Percentiles rank a stretch among this genome's conserved stretches.
Conservation (phyloP, 1,139 yeast species). For the Sugiyamaella paludigena region DNA sequence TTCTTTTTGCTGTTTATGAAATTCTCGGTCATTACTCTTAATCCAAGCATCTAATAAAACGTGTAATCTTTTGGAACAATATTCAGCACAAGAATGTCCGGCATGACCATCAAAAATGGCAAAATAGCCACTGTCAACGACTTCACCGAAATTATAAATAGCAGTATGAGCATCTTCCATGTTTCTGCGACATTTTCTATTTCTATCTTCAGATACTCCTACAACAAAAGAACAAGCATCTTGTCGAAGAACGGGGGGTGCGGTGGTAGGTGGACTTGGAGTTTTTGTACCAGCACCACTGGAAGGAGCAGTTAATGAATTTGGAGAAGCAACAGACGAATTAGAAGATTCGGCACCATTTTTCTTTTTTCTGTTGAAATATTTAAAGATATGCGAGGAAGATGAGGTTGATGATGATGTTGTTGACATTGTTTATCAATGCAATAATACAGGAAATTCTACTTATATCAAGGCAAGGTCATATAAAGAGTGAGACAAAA, state of each 20-base stretch:
- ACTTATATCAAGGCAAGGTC: no score
- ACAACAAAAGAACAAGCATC: conserved; percentile 44
- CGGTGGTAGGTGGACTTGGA: background rate
- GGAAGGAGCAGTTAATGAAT: background rate
- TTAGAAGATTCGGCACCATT: conserved; percentile 12
- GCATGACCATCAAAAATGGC: conserved; percentile 98
- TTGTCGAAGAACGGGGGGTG: background rate
- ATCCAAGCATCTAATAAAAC: conserved; percentile 58
- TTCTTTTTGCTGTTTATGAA: conserved; percentile 22
- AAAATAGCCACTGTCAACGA: conserved; percentile 92
- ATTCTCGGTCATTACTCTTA: conserved; percentile 27
- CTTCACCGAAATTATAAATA: conserved; percentile 86
- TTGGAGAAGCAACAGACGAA: background rate
- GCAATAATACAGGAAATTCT: no score
- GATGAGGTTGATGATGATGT: background rate
- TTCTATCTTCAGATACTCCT: conserved; percentile 88
- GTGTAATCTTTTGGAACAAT: conserved; percentile 92
- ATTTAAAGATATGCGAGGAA: conserved; percentile 18
- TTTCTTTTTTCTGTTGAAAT: conserved; percentile 21
- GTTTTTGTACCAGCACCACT: background rate
- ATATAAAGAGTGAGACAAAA: no score
- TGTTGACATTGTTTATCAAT: background rate
- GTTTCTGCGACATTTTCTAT: conserved; percentile 72
- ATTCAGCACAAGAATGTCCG: conserved; percentile 87
- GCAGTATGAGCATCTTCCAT: conserved; percentile 98